Base-by-base conservation (phyloP, 2,329 filamentous ascomycete genomes). In the Graphilbum fragrans region DNA sequence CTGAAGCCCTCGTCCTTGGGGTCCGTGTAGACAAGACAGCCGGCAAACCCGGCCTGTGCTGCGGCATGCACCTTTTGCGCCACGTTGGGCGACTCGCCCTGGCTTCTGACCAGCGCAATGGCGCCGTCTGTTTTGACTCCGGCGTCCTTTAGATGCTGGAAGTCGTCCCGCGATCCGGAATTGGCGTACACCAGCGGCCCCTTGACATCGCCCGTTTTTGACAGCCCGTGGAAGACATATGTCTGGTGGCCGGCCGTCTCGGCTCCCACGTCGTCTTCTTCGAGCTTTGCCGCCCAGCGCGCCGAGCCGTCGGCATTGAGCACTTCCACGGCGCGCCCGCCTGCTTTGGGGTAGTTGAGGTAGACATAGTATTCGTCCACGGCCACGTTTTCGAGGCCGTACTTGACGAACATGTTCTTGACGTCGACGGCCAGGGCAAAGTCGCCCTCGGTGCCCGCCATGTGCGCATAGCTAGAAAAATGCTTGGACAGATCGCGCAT, bases 401-500 rank as follows among this genome's bases (percentile, higher is more conserved):
- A 79, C 39, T 70, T 71, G 49, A 66, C 64, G 60, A 95, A 94
- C 58, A 82, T 74, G 53, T 77, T 78, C 59, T 88, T 74, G 41
- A 95, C 77, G 66, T 88, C 93, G 64, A 86, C 74, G 8, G 86
- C 90, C 41, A 94, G 70, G 36, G 82, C 84, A 53, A 82, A 87
- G 62, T 93, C 90, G 37, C 92, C 92, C 63, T 94, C 82, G 3
- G 87, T 94, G n/a, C 92, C 92, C 2, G 86, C 92, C 47, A 96
- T 71, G 59, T 96, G 92, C 47, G 92, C 84, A 56, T 85, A 94
- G 42, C 74, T 74, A 5, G 86, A 90, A 47, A 90, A 77, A 54
- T 88, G 82, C 53, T 74, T 67, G 45, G 94, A 63, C 44, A 84
- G 83, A 33, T 84, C 79, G 48, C 77, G 73, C 57, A 92, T 82